phyloP scores from a whole-genome alignment of 371 early-diverging fungal species.

The Mortierella sp. region DNA sequence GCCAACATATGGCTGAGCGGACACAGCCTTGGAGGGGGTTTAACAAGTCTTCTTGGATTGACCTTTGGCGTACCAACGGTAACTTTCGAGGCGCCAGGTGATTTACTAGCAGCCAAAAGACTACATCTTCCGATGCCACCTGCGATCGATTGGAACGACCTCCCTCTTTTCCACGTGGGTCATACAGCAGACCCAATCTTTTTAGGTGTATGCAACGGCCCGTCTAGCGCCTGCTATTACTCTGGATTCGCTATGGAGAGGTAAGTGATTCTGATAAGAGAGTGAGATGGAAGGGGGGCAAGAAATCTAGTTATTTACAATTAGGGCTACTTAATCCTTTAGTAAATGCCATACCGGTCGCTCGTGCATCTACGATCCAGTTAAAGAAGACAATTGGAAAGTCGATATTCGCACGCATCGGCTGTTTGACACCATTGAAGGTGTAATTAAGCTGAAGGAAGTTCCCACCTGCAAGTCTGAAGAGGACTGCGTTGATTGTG shows the following conservation, averaged over 20 bases:
- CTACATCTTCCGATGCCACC: constrained; percentile 81
- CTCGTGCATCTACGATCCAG: constrained; percentile 76
- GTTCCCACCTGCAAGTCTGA: constrained; percentile 68
- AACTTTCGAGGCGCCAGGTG: constrained; percentile 92
- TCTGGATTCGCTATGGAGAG: constrained; percentile 92
- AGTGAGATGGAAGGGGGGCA: neutral
- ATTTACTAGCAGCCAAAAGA: constrained; percentile 81
- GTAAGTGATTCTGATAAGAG: constrained; percentile 36
- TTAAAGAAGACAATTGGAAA: constrained; percentile 74
- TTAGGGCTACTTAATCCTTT: too few species aligned
- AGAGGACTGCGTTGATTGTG: constrained; percentile 80
- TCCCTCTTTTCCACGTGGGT: constrained; percentile 93
- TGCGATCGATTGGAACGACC: constrained; percentile 60
- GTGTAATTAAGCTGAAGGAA: constrained; percentile 69
- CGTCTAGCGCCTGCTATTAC: constrained; percentile 83
- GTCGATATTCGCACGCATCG: constrained; percentile 84
- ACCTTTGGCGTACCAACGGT: constrained; percentile 90
- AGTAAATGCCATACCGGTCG: constrained; percentile 70
- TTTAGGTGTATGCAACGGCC: constrained; percentile 86
- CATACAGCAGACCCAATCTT: constrained; percentile 95
- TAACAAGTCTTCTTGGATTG: constrained; percentile 86
- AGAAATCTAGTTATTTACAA: too few species aligned
- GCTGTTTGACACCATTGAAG: constrained; percentile 85
- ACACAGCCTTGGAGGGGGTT: constrained; percentile 93
- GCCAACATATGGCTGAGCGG: constrained; percentile 89